Evolutionary conservation across 441 rosid genomes (phyloP), one percentile per base, ranked within the genome.

Genomic region (Cnidoscolus chayamansa): DNA sequence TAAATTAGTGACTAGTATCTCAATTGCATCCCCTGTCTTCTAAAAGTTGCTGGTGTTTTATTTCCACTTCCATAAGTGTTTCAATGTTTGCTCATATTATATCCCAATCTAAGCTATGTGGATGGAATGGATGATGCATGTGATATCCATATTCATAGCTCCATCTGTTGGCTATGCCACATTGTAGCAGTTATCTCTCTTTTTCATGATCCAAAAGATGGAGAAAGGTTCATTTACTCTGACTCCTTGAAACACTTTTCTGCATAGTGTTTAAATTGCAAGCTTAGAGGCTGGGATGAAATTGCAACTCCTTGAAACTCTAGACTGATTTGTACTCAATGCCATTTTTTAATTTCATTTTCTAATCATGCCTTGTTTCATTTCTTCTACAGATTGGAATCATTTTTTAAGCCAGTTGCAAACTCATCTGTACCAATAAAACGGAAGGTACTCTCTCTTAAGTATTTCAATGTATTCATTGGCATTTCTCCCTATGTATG

Each of bases 321-420:
- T 40, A 40, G 45, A 3, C 7, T 40, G 45, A 40, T 40, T 35
- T 40, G 45, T 5, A 40, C 45, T 40, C 25, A 25, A 25, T 5
- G 45, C 7, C 7, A 3, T 3, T 40, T 5, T 62, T 40, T 40
- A 3, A 3, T 72, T 51, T 76, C 67, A 47, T 54, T 48, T 16
- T 64, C 45, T 40, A 43, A 67, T 75, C 50, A 63, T 50, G 47
- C 59, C n/a, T 72, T 59, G 37, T 67, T 58, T 60, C 1, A 56
- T 63, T 76, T 57, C 62, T 65, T 74, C 45, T 30, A 65, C 87
- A 95, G 98, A 68, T 67, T 92, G 79, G 98, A 95, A 77, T 91
- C 97, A 37, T 95, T 92, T 82, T 95, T 95, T 72, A 92, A 87
- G 83, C 98, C 97, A 53, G 89, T 81, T 74, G 77, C 85, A 40